Conservation (phyloP, 2,329 filamentous ascomycete species). For the Trematosphaeria pertusa region DNA sequence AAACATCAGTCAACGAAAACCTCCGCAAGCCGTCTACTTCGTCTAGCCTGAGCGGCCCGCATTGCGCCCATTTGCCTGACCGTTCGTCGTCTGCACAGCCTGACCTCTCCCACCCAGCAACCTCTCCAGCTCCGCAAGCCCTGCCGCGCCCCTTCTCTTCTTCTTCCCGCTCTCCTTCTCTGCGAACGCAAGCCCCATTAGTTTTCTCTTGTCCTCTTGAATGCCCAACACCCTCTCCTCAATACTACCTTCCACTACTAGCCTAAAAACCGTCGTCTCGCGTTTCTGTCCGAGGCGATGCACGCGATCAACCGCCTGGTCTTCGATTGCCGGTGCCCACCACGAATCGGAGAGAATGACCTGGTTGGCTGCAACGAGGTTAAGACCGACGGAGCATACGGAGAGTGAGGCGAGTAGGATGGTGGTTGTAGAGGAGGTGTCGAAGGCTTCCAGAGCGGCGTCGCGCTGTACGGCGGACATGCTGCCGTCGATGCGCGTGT, state of each 20-base stretch:
- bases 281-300: slow-evolving; percentile 84
- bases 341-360: slow-evolving; percentile 84
- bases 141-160: slow-evolving; percentile 52
- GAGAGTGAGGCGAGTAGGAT: slow-evolving; percentile 82
- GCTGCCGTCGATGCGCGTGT: slow-evolving; percentile 78
- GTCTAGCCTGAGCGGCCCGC: too few relatives aligned
- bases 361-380: slow-evolving; percentile 84
- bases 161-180: slow-evolving; percentile 70
- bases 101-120: slow-evolving; percentile 44
- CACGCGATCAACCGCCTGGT: slow-evolving; percentile 88
- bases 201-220: slow-evolving; percentile 77
- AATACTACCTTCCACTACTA: slow-evolving; percentile 81
- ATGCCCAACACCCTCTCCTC: slow-evolving; percentile 82
- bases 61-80: too few relatives aligned
- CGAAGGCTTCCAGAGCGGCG: slow-evolving; percentile 70
- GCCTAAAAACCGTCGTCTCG: slow-evolving; percentile 77
- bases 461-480: slow-evolving; percentile 78
- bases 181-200: slow-evolving; percentile 80
- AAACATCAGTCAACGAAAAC: neutral
- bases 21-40: neutral
- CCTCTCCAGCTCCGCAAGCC: slow-evolving; percentile 52
- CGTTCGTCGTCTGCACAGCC: too few relatives aligned
- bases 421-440: slow-evolving; percentile 70
- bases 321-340: slow-evolving; percentile 92
- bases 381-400: slow-evolving; percentile 85